Evolutionary conservation across 768 basidiomycete genomes (phyloP), one percentile per base, ranked within the genome.

Genomic region (Coprinellus micaceus): DNA sequence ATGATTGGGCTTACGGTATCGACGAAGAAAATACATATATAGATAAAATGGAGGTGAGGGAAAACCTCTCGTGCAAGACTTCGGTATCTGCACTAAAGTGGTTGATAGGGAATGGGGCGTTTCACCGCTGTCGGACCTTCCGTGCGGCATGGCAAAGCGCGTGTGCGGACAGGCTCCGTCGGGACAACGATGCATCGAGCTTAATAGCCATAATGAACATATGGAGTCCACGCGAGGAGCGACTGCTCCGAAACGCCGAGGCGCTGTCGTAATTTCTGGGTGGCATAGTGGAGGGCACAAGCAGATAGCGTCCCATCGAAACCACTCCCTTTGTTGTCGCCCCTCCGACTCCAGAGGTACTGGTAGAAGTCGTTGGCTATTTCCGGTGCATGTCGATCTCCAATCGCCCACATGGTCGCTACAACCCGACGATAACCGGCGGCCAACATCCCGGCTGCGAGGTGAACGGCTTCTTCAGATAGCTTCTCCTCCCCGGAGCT

Each of bases 351-450:
- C 3, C 44, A 7, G 48, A 60, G 22, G 26, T 56, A 19, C 28
- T 44, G 2, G 48, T 58, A 60, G 41, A 60, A 57, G 17, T 39
- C 15, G 25, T 57, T 46, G 19, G 63, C 61, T 13, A 64, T 28
- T 1, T 40, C 30, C n/a, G 59, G 50, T 13, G 58, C 63, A 44
- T 60, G 29, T 13, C 40, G 21, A 26, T 62, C 63, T 21, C 37
- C 48, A 41, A 75, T 72, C 4, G 66, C 65, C 75, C 76, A 76
- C 69, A 76, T 71, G 17, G 76, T 76, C 2, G 62, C 74, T 7
- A 77, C 60, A 4, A 73, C 71, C 21, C 73, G 52, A 15, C 60
- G 50, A 56, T 63, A 66, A 12, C 67, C 67, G 9, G 63, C 67
- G 30, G 64, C 53, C 53, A 71, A 56, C 73, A 77, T 75, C 7